Base-by-base conservation (phyloP, 2,329 filamentous ascomycete species). In the Thielaviopsis ethacetica region DNA sequence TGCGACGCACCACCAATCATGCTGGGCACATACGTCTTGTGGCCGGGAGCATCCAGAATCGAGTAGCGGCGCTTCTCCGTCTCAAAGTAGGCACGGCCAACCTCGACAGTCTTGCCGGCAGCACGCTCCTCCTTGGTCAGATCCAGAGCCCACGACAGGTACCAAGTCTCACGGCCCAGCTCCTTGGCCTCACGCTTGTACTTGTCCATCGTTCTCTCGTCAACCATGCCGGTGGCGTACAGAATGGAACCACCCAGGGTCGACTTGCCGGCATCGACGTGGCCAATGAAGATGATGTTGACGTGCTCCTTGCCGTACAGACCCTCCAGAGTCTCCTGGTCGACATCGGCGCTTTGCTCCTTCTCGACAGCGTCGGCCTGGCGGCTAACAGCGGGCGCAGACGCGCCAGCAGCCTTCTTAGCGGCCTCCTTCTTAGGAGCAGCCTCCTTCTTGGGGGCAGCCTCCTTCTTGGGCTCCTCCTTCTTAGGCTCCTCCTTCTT, bases 91-190 rank as follows among this genome's bases (percentile, higher is more conserved):
- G 88, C 93, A 68, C 91, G 83, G 26, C 93, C 93, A 64, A 97
- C 91, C 72, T 98, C 93, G 63, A 98, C 91, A 5, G 93, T 98
- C 78, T 97, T 98, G 65, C 93, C 93, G 79, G 97, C 95, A 57
- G 88, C 77, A 68, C 94, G 83, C 71, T 98, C 93, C 72, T 98
- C 94, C 72, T 91, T 95, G 65, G 90, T 98, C 71, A 97, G 72
- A 79, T 98, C 93, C 66, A 98, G 81, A 62, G 91, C 94, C 93
- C 94, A 98, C 51, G 93, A 98, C 22, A 98, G 80, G 71, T 97
- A 98, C 93, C 93, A 98, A 3, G 91, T 95, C 75, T 97, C 93
- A 75, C 91, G 87, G 57, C 93, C 93, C 64, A 93, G 80, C 12
- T 97, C 93, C 77, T 95, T 97, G 56, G 93, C 91, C 67, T 98